Evolutionary conservation across 495 filamentous ascomycete genomes (phyloP), one percentile per base, ranked within the genome.

Genomic region (Penicillium lagena): DNA sequence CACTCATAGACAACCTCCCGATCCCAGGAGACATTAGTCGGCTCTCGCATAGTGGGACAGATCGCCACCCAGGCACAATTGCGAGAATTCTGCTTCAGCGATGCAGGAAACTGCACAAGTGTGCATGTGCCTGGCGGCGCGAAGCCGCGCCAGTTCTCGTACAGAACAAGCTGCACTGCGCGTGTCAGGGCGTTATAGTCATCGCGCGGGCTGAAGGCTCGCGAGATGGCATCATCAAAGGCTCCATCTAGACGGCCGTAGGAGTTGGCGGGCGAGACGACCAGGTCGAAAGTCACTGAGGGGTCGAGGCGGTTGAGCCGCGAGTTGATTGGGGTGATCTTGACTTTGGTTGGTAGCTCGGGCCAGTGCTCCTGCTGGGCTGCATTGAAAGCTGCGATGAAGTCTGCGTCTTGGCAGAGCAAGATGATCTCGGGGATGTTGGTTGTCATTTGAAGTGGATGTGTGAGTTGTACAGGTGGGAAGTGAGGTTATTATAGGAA

Each of bases 1-100:
- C 75, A 73, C 52, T 77, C 66, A 45, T 73, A 77, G 13, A 76
- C 68, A n/a, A 78, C 59, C 55, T 77, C 75, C 2, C 69, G 66
- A 48, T 78, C 68, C 73, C 75, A 78, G 12, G 12, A 35, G 14
- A 61, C 68, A 41, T 57, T 34, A 4, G 51, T 31, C 0, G 72
- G 73, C 12, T 64, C 51, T 22, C 67, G 50, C 73, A 77, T 78
- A 8, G 73, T 77, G 29, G 75, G 75, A 55, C 75, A 78, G 12
- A 78, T 44, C 7, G 65, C 71, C 12, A 78, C 46, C 57, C 67
- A 75, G 31, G 47, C 54, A 50, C 67, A 71, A 6, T 54, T 58
- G 52, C 64, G 67, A 5, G 7, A 7, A 37, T 73, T 72, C 27
- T 29, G 38, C 32, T 53, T 45, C 13, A 66, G 45, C 9, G 49